Evolutionary conservation across 805 yeast species (phyloP).

Genomic region (Tetrapisispora pingtungensis): DNA sequence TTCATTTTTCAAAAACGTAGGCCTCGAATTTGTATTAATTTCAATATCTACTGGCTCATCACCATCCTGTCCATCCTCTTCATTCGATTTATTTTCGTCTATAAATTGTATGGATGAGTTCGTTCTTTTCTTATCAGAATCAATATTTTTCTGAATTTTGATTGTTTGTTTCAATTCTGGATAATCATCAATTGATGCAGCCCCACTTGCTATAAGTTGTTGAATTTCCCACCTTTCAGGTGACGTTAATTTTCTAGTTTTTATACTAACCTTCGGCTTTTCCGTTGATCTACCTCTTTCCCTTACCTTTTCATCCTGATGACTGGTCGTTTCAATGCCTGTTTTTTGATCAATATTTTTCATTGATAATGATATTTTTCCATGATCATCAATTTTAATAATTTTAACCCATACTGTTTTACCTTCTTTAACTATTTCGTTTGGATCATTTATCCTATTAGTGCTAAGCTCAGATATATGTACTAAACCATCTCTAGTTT

Average conservation of each 20-base stretch:
- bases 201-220: slow-evolving; percentile 76
- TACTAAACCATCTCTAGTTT: slow-evolving; percentile 48
- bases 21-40: slow-evolving; percentile 49
- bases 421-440: slow-evolving; percentile 44
- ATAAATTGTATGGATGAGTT: neutral
- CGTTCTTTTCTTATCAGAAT: neutral
- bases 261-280: slow-evolving; percentile 8
- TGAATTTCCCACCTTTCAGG: slow-evolving; percentile 88
- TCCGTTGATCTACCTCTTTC: slow-evolving; percentile 2
- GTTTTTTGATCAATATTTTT: slow-evolving; percentile 60
- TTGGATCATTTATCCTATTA: slow-evolving; percentile 44
- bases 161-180: slow-evolving; percentile 42
- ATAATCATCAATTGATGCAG: slow-evolving; percentile 52
- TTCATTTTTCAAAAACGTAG: slow-evolving; percentile 57
- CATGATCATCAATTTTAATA: slow-evolving; percentile 34
- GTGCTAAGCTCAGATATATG: slow-evolving; percentile 61
- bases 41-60: slow-evolving; percentile 62
- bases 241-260: slow-evolving; percentile 49
- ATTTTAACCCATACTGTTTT: slow-evolving; percentile 63
- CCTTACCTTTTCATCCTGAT: slow-evolving; percentile 1
- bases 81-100: slow-evolving; percentile 15
- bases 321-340: slow-evolving; percentile 35
- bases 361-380: slow-evolving; percentile 53
- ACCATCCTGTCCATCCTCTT: slow-evolving; percentile 23
- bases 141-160: slow-evolving; percentile 4